Base-by-base conservation (phyloP, 1,284 basidiomycete species). In the Leccinum griseonigrum region DNA sequence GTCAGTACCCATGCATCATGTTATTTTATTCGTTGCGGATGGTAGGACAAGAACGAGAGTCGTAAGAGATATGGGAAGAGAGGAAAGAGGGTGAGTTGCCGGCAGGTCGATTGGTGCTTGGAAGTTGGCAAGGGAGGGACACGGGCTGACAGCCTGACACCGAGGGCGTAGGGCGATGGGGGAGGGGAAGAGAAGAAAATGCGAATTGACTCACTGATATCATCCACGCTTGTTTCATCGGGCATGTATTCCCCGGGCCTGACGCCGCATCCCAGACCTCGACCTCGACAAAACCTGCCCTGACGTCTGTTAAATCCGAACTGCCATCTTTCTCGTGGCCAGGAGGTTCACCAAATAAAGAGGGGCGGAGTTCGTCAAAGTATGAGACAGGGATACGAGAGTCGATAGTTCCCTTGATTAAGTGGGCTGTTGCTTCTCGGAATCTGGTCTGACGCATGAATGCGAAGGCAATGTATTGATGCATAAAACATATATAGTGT, bases 331-430 rank as follows among this genome's bases (percentile, higher is more conserved):
- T 13, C 58, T 61, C 22, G 11, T 13, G 31, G 58, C 31, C 54
- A 10, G 43, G n/a, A 22, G 38, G 50, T 28, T 74, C 71, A 26
- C 68, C 68, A 67, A 90, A 85, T 31, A 91, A 75, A 5, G 77
- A 73, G 18, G 87, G 87, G 11, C 84, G 79, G 29, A 94, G 74
- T 58, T 88, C 83, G 4, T 91, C 88, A 68, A 87, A 94, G 69
- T 92, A 89, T 66, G 88, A 86, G 62, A 94, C 78, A 54, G 91
- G 81, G 5, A 92, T 71, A 13, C 92, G 83, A 0, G 92, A 91
- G 71, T 95, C 92, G 16, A 90, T 76, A 36, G 85, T 81, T 31
- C 91, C 90, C 59, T 84, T 80, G 68, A 88, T 85, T 60, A 94
- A 80, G 66, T 90, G 80, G 64, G 82, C 80, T n/a, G 87, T 88